A percentile compares a stretch with the other conserved stretches of the same genome.
These are phyloP conservation scores for Alternaria brassicicola DNA, from an alignment of 2,329 filamentous ascomycete genomes.

Conservation along the genomic window DNA sequence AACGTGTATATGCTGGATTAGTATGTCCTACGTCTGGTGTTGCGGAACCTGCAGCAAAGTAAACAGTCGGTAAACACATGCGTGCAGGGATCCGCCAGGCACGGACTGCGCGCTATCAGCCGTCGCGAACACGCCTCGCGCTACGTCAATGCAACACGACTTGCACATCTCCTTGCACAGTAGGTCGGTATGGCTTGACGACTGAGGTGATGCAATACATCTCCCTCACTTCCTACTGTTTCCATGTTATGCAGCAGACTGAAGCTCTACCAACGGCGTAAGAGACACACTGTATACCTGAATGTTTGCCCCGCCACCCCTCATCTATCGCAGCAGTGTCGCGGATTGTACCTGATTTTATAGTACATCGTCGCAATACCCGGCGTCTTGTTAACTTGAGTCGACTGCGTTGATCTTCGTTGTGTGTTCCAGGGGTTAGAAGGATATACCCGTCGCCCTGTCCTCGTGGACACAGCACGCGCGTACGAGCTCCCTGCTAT, in stretches of 20 bases:
- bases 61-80: constrained; percentile 30
- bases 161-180: constrained; percentile 2
- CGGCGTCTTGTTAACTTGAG: background rate
- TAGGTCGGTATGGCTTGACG: background rate
- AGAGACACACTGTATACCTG: background rate
- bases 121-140: constrained; percentile 10
- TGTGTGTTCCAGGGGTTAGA: background rate
- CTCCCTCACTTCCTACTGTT: background rate
- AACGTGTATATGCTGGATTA: constrained; percentile 25
- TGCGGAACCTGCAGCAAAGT: constrained; percentile 19
- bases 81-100: constrained; percentile 9
- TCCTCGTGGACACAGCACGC: constrained; percentile 38
- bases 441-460: constrained; percentile 6
- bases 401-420: background rate
- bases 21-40: constrained; percentile 12
- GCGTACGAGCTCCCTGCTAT: constrained; percentile 13
- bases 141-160: constrained; percentile 12
- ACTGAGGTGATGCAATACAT: background rate
- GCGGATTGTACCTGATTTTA: background rate
- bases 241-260: background rate
- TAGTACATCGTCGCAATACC: background rate
- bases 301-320: constrained; percentile 21
- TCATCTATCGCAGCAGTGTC: constrained; percentile 9
- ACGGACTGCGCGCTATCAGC: constrained; percentile 1
- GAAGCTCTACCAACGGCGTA: background rate